Conservation (phyloP, 192 early-diverging fungal genomes). For the Coemansia sp. region DNA sequence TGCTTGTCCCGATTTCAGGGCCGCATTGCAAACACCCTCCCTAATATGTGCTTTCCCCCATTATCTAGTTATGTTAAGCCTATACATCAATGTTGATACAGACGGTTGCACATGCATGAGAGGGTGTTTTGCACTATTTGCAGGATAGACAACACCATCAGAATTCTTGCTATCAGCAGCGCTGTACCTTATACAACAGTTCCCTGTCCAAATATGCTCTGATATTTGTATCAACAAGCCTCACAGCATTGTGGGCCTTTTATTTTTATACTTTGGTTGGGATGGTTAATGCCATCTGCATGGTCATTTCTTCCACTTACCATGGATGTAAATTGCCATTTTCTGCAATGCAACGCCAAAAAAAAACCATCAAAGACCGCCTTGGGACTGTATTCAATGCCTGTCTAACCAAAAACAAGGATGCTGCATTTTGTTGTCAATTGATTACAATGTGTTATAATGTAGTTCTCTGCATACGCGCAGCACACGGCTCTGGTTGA, state of each 20-base stretch:
- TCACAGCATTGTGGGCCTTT: neutral
- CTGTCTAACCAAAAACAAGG: neutral
- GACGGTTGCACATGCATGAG: neutral
- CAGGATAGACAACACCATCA: too few relatives aligned
- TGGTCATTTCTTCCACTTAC: slow-evolving; percentile 1
- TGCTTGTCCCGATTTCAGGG: neutral
- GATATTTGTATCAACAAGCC: neutral
- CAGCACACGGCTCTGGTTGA: neutral
- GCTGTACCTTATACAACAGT: neutral
- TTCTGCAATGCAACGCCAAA: neutral
- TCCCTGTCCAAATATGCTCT: neutral
- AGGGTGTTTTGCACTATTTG: neutral
- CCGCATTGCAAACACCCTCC: neutral
- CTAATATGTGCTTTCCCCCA: neutral
- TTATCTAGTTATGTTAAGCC: neutral
- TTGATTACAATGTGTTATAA: neutral
- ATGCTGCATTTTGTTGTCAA: neutral
- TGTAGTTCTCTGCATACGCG: slow-evolving; percentile 1
- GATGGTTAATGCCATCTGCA: neutral
- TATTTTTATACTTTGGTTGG: neutral
- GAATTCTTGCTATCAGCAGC: neutral
- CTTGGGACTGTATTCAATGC: neutral
- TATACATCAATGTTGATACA: neutral
- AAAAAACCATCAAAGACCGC: neutral
- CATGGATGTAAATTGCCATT: neutral